These are phyloP conservation scores for Taxillus chinensis DNA, from an alignment of 164 flowering plant genomes.

Conservation along the genomic window DNA sequence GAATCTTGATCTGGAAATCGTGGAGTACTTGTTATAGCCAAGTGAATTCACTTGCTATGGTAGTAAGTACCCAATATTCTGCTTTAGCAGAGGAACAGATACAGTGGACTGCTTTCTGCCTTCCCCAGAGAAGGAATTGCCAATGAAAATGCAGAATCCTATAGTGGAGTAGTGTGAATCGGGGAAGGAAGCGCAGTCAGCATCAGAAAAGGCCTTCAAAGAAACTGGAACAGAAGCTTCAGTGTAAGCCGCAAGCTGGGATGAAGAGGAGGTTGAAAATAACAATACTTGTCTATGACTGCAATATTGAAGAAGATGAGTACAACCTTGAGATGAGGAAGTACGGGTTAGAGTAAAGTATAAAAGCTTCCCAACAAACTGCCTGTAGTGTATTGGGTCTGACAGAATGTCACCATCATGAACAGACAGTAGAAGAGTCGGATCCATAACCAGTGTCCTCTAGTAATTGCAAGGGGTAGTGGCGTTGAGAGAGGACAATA, in stretches of 20 bases:
- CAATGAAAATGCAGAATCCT: not conserved
- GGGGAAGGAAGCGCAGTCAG: not conserved
- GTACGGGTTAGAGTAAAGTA: not conserved
- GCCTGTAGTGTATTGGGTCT: not conserved
- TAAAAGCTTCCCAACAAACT: not conserved
- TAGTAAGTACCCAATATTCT: too few species aligned
- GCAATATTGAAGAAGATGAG: not conserved
- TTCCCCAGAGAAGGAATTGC: too few species aligned
- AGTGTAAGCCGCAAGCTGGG: too few species aligned
- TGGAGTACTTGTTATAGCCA: too few species aligned
- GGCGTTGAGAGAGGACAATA: too few species aligned
- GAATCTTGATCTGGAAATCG: too few species aligned
- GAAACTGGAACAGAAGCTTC: too few species aligned
- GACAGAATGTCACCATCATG: not conserved
- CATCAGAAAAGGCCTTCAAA: not conserved
- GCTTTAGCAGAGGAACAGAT: too few species aligned
- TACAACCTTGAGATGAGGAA: not conserved
- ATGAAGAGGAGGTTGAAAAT: too few species aligned
- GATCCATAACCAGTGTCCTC: not conserved
- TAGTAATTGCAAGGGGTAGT: too few species aligned
- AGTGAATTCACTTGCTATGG: too few species aligned
- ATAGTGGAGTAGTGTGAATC: not conserved
- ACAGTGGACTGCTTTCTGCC: too few species aligned
- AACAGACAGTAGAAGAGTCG: not conserved
- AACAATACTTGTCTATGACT: not conserved